phyloP scores from a whole-genome alignment of 148 eudicot species.

The Agrostemma githago region DNA sequence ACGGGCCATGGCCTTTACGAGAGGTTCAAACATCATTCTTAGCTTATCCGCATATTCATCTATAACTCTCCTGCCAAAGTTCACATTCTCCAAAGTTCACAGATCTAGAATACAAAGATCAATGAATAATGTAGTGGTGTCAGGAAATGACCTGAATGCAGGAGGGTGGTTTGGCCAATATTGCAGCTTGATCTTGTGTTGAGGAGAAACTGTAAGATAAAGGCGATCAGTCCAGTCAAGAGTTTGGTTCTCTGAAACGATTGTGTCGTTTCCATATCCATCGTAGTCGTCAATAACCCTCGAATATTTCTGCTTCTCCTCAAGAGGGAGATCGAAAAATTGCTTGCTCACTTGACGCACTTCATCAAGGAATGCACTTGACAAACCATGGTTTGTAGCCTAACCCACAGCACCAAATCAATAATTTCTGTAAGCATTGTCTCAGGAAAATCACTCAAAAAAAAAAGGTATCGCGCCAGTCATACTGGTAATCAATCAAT shows the following conservation, averaged over 20 bases:
- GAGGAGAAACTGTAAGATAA: slow-evolving; percentile 39
- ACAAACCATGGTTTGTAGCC: slow-evolving; percentile 59
- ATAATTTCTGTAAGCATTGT: neutral
- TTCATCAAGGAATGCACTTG: slow-evolving; percentile 45
- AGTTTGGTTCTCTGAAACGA: slow-evolving; percentile 40
- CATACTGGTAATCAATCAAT: neutral
- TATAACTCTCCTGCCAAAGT: slow-evolving; percentile 26
- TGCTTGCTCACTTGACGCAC: slow-evolving; percentile 39
- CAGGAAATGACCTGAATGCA: slow-evolving; percentile 39
- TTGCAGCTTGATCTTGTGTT: slow-evolving; percentile 34
- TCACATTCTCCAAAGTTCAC: neutral
- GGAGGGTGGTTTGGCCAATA: slow-evolving; percentile 61
- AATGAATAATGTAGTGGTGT: neutral
- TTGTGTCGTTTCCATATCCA: slow-evolving; percentile 56
- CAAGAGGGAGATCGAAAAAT: slow-evolving; percentile 47
- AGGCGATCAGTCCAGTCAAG: slow-evolving; percentile 69
- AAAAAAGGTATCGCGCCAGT: neutral
- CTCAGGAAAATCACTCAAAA: neutral
- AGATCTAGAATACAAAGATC: neutral
- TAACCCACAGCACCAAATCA: slow-evolving; percentile 12
- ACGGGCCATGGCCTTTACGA: slow-evolving; percentile 38
- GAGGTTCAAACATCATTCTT: slow-evolving; percentile 10
- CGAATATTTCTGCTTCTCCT: slow-evolving; percentile 47
- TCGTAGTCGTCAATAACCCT: slow-evolving; percentile 35
- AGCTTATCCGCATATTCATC: slow-evolving; percentile 23